Base-by-base conservation (phyloP, 345 rosid genomes). In the Iberis pinnata region DNA sequence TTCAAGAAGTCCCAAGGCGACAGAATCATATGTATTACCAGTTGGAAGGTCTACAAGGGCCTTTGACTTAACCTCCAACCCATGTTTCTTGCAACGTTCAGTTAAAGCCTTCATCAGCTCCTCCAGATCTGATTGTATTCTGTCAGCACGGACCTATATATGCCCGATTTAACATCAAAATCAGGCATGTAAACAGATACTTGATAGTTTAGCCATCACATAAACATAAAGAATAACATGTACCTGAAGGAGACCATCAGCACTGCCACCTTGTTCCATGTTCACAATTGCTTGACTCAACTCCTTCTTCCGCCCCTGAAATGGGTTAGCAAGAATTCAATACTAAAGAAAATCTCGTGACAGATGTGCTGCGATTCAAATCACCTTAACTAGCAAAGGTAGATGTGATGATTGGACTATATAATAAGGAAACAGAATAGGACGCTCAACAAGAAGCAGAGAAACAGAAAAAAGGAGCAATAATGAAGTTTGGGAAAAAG, bases 171-270 rank as follows among this genome's bases (percentile, higher is more conserved):
- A 35, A 17, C 36, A 37, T 60, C 49, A 58, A 45, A n/a, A 17
- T 19, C 15, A 42, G 56, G 40, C 19, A 60, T 7, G 22, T 12
- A 33, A 51, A 43, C 9, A 50, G 38, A 57, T 36, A 54, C 59
- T 46, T 45, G 43, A 47, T 18, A 24, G 22, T 58, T 40, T 46
- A 33, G 16, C 27, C 25, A 26, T 32, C 35, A 31, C 31, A 58
- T 43, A 43, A 35, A 24, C 18, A 45, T 56, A 67, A 12, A n/a
- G 40, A 63, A 49, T 24, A 14, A 31, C 42, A 61, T 51, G 19
- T 70, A 92, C 98, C 96, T 87, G 93, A 61, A 92, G 95, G 61
- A 88, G 76, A 64, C 98, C 98, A 75, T 92, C 96, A 18, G 84
- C 79, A 68, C 95, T 88, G 67, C 98, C 95, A 61, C 96, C 95